Evolutionary conservation across 257 asterid species (phyloP).

Genomic region (Dorcoceras hygrometricum): DNA sequence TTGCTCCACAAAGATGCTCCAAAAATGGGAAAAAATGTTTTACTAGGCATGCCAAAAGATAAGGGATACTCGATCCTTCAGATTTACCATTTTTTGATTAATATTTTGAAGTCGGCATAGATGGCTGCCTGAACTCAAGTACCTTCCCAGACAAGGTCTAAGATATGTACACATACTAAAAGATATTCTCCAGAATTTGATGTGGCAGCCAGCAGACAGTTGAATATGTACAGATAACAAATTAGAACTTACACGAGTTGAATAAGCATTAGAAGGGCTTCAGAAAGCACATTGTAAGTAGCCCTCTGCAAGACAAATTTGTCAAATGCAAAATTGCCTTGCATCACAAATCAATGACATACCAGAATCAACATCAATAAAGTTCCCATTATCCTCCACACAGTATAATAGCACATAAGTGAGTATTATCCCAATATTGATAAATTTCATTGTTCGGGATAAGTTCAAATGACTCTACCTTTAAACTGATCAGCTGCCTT

Average conservation of each 20-base stretch:
- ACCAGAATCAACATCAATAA: not conserved
- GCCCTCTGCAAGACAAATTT: conserved; percentile 30
- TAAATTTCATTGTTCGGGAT: conserved; percentile 9
- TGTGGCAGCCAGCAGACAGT: not conserved
- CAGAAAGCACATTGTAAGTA: conserved; percentile 15
- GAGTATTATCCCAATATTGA: conserved; percentile 7
- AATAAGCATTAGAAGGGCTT: conserved; percentile 12
- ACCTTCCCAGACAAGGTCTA: not conserved
- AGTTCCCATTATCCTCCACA: conserved; percentile 5
- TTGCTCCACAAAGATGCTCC: not conserved
- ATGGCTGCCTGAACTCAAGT: conserved; percentile 1
- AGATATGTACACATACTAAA: not conserved
- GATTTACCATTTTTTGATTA: not conserved
- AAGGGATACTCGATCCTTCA: not conserved
- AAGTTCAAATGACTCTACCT: conserved; percentile 48
- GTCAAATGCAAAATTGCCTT: conserved; percentile 25
- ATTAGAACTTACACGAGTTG: not conserved
- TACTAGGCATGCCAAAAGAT: not conserved
- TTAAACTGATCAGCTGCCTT: conserved; percentile 41
- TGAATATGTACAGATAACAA: conserved; percentile 6
- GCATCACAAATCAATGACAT: conserved; percentile 13
- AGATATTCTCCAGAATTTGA: not conserved
- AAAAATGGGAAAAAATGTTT: not conserved
- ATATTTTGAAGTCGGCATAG: not conserved
- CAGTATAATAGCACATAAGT: conserved; percentile 1